Percentiles rank a stretch among this genome's conserved stretches.
Evolutionary conservation across 2,329 filamentous ascomycete genomes (phyloP).

Genomic region (Gaeumannomyces tritici): DNA sequence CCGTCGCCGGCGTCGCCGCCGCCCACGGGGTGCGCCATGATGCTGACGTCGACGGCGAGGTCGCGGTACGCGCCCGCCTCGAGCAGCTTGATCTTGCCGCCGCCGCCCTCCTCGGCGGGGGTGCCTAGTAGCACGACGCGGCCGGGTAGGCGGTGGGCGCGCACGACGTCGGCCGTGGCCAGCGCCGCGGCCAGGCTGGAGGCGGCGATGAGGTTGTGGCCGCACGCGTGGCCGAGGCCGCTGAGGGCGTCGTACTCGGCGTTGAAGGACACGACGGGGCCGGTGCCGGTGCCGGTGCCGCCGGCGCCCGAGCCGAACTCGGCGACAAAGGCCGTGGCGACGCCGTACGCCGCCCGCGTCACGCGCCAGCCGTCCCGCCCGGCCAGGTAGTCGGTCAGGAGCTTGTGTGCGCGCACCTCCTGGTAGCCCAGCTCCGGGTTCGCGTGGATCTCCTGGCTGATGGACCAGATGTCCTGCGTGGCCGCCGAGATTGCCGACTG

Average conservation of each 20-base stretch:
- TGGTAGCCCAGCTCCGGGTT: constrained; percentile 38
- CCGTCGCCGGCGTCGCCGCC: constrained; percentile 25
- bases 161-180: constrained; percentile 33
- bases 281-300: constrained; percentile 23
- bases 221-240: constrained; percentile 41
- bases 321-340: constrained; percentile 43
- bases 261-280: constrained; percentile 34
- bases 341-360: constrained; percentile 37
- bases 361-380: constrained; percentile 36
- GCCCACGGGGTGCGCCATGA: constrained; percentile 25
- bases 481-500: constrained; percentile 26
- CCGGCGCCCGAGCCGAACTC: constrained; percentile 38
- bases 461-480: constrained; percentile 27
- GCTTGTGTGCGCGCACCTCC: constrained; percentile 37
- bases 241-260: constrained; percentile 33
- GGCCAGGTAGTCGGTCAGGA: constrained; percentile 36
- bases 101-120: constrained; percentile 38
- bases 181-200: constrained; percentile 36
- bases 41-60: constrained; percentile 24
- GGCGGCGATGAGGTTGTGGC: constrained; percentile 44
- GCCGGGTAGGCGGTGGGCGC: constrained; percentile 28
- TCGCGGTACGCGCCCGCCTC: constrained; percentile 32
- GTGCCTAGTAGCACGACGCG: constrained; percentile 40
- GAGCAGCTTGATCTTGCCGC: constrained; percentile 38
- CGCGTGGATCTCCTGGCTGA: constrained; percentile 40